Evolutionary conservation across 352 stramenopile genomes (phyloP).

Genomic region (Globisporangium iwayamae): DNA sequence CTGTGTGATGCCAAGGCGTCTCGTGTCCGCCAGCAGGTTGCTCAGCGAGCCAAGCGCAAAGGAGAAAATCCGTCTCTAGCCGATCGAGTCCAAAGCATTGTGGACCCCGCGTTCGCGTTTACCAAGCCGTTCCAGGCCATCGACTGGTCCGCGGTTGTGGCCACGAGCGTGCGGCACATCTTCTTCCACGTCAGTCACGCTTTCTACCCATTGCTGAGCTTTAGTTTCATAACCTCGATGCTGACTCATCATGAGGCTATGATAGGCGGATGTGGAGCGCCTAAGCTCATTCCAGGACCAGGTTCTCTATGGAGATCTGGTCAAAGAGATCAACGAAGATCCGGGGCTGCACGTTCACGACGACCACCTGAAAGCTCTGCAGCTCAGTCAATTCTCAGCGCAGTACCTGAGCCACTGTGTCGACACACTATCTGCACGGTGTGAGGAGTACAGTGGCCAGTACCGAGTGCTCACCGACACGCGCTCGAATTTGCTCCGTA

Average conservation of each 20-base stretch:
- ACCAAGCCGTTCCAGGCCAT: constrained; percentile 39
- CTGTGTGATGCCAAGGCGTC: constrained; percentile 23
- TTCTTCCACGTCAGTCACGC: constrained; percentile 47
- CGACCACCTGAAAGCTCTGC: constrained; percentile 44
- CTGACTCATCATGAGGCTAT: background rate
- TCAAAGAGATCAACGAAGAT: constrained; percentile 43
- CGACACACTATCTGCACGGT: constrained; percentile 28
- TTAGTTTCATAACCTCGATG: too few species aligned
- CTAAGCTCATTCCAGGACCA: constrained; percentile 47
- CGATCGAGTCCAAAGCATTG: constrained; percentile 14
- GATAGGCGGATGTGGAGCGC: constrained; percentile 47
- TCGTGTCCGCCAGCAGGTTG: constrained; percentile 22
- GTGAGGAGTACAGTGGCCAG: constrained; percentile 39
- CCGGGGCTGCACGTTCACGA: constrained; percentile 51
- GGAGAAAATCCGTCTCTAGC: background rate
- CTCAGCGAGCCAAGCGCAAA: background rate
- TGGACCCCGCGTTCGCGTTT: constrained; percentile 59
- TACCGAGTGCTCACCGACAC: constrained; percentile 20
- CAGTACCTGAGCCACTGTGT: constrained; percentile 74
- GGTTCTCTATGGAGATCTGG: constrained; percentile 54
- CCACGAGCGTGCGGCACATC: constrained; percentile 52
- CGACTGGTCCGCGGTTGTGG: constrained; percentile 55
- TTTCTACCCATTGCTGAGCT: background rate
- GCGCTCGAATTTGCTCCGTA: constrained; percentile 16
- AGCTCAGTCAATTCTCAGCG: constrained; percentile 49